A percentile compares a stretch with the other conserved stretches of the same genome.
phyloP scores from a whole-genome alignment of 306 rosid genomes.

The Trifolium dubium region DNA sequence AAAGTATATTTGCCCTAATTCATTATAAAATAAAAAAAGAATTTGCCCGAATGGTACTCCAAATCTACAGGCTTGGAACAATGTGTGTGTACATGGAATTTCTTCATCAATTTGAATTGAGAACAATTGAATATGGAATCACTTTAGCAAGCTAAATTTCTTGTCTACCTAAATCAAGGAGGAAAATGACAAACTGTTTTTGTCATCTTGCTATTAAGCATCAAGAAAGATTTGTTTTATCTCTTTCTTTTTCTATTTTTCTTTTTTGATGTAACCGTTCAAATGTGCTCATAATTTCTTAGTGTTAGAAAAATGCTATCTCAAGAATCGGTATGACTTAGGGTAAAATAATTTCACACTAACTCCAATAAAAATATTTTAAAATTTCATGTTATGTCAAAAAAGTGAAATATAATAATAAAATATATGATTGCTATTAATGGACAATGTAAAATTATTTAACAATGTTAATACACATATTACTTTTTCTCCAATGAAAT shows the following conservation, averaged over 20 bases:
- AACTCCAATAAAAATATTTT: too few species aligned
- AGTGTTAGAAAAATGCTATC: neutral
- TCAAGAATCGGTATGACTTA: too few species aligned
- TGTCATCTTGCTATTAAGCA: neutral
- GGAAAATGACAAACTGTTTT: neutral
- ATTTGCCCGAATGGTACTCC: neutral
- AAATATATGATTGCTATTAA: too few species aligned
- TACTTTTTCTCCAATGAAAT: too few species aligned
- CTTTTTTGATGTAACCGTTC: neutral
- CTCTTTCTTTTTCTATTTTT: neutral
- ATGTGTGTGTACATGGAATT: slow-evolving; percentile 10
- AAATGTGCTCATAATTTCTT: neutral
- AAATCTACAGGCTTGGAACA: neutral
- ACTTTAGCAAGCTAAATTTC: slow-evolving; percentile 1
- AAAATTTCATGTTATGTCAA: too few species aligned
- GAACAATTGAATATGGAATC: slow-evolving; percentile 26
- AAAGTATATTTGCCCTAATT: too few species aligned
- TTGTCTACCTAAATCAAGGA: slow-evolving; percentile 26
- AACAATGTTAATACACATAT: too few species aligned
- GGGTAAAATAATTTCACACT: too few species aligned
- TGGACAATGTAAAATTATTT: too few species aligned
- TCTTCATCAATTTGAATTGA: neutral
- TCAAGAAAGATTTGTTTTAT: neutral
- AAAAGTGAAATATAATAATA: too few species aligned
- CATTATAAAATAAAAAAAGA: too few species aligned